phyloP scores from a whole-genome alignment of 495 filamentous ascomycete species.

The Haplographium delicatum region DNA sequence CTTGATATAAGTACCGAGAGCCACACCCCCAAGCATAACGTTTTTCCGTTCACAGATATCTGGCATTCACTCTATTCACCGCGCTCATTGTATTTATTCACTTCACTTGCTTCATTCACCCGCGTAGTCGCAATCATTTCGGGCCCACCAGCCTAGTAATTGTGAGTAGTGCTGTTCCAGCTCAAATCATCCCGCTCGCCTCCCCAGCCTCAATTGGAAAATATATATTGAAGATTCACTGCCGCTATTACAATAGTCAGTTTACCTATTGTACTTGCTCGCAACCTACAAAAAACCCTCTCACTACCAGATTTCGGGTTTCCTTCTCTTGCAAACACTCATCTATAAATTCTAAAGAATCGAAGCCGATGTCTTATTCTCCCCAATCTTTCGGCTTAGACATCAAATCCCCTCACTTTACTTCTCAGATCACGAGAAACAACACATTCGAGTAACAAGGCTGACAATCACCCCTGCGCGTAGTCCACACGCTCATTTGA shows the following conservation, averaged over 20 bases:
- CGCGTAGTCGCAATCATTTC: too few species aligned
- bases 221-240: too few species aligned
- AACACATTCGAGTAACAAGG: conserved; percentile 1
- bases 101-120: neutral
- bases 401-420: neutral
- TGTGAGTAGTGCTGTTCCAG: neutral
- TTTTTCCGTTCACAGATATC: conserved; percentile 1
- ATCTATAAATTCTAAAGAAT: too few species aligned
- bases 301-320: too few species aligned
- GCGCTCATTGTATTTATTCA: neutral
- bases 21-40: neutral
- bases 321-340: neutral
- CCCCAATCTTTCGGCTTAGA: neutral
- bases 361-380: neutral
- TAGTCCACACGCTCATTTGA: conserved; percentile 23
- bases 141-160: too few species aligned
- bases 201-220: neutral
- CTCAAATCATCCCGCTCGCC: too few species aligned
- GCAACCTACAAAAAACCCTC: too few species aligned
- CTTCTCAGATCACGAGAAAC: neutral
- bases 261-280: too few species aligned
- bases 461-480: conserved; percentile 6
- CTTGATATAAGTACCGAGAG: conserved; percentile 14
- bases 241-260: too few species aligned
- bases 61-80: conserved; percentile 1